Base-by-base conservation (phyloP, 2,329 filamentous ascomycete genomes). In the Diaporthe ampelina region DNA sequence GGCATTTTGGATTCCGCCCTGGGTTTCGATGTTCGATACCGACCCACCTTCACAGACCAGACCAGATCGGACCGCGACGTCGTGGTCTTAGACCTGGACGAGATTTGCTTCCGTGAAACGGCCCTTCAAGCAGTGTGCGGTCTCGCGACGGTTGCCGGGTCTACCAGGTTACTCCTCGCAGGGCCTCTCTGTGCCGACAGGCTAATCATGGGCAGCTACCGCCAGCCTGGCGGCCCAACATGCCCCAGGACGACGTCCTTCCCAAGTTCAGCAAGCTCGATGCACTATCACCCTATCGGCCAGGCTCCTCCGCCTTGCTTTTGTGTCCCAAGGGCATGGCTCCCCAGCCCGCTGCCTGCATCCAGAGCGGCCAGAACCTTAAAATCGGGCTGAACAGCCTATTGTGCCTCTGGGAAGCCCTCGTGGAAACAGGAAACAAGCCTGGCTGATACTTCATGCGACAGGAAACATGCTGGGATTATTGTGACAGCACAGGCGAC, bases 251-350 rank as follows among this genome's bases (percentile, higher is more conserved):
- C 40, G 43, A 37, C 50, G 32, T 29, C 69, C 56, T 71, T 52
- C 56, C 69, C 56, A 21, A 52, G 56, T 29, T 50, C n/a, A 63
- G 57, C 69, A 61, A 72, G 69, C 69, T 72, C 48, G 57, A 63
- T 63, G 69, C 69, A 10, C 45, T n/a, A 72, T 54, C 57, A 67
- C 73, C 73, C 73, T 73, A 58, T 68, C 70, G 59, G 56, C 73
- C 63, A 52, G 70, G 70, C 63, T 69, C 73, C 63, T 69, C 73
- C 73, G 73, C 73, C 73, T 70, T 75, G 63, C 48, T 68, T 73
- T 56, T 70, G 7, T 4, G 35, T 40, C 56, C 61, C 70, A 26
- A 37, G 40, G 37, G 56, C 70, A 74, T 73, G 70, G 65, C 40
- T 48, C 56, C 57, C 43, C 63, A 68, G 35, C 45, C 57, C 8